Conservation (phyloP, 2,329 filamentous ascomycete species). For the Penicillium griseofulvum region DNA sequence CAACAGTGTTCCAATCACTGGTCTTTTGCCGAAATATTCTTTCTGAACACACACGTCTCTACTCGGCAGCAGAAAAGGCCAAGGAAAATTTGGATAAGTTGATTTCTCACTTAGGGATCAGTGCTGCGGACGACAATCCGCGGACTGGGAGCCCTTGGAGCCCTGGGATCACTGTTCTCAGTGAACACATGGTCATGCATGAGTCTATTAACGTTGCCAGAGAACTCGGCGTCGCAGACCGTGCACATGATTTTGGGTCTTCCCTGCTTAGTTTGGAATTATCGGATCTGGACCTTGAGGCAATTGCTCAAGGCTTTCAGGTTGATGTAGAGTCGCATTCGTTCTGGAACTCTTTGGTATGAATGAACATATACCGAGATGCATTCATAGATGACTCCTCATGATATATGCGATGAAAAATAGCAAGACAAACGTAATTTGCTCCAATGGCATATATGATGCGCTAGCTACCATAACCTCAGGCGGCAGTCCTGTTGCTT, state of each 20-base stretch:
- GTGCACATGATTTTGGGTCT: conserved; percentile 7
- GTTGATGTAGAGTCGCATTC: conserved; percentile 24
- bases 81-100: conserved; percentile 22
- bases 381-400: not conserved
- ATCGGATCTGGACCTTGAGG: conserved; percentile 27
- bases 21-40: conserved; percentile 21
- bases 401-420: not conserved
- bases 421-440: not conserved
- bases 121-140: not conserved
- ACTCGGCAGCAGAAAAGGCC: conserved; percentile 25
- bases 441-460: not conserved
- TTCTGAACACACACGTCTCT: conserved; percentile 19
- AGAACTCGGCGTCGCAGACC: not conserved
- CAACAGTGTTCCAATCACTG: conserved; percentile 28
- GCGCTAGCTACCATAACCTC: conserved; percentile 3
- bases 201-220: conserved; percentile 1
- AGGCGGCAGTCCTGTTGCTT: not conserved
- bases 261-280: conserved; percentile 18
- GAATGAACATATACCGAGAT: not conserved
- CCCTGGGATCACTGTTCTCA: not conserved
- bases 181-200: not conserved
- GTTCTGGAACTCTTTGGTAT: conserved; percentile 20
- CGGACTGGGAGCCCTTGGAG: not conserved
- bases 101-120: conserved; percentile 18
- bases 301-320: conserved; percentile 28